Percentiles rank a stretch among this genome's conserved stretches.
phyloP scores from a whole-genome alignment of 2,329 filamentous ascomycete species.

The Peltaster fructicola region DNA sequence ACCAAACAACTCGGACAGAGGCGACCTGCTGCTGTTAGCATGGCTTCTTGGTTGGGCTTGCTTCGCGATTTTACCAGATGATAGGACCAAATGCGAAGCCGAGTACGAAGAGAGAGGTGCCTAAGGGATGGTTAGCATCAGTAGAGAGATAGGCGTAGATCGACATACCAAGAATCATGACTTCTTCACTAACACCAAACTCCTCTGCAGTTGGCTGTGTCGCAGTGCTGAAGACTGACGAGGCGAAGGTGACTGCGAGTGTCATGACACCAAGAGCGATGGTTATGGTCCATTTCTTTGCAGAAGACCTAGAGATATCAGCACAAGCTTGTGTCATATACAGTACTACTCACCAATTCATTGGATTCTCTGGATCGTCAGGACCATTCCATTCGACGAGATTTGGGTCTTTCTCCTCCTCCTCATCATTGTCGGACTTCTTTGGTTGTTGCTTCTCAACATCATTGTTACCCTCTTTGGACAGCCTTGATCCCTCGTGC shows the following conservation, averaged over 20 bases:
- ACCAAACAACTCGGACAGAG: slow-evolving; percentile 41
- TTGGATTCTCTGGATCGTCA: slow-evolving; percentile 11
- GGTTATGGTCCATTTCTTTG: slow-evolving; percentile 27
- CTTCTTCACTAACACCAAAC: slow-evolving; percentile 29
- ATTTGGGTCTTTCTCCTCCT: slow-evolving; percentile 13
- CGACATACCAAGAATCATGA: slow-evolving; percentile 32
- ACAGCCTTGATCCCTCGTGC: too few relatives aligned
- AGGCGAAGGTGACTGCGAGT: slow-evolving; percentile 32
- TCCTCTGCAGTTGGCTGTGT: slow-evolving; percentile 22
- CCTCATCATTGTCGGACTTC: too few relatives aligned
- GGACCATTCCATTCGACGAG: slow-evolving; percentile 9
- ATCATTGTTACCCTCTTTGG: too few relatives aligned
- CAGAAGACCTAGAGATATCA: slow-evolving; percentile 32
- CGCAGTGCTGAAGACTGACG: slow-evolving; percentile 28
- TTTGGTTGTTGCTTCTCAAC: too few relatives aligned
- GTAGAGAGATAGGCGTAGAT: slow-evolving; percentile 19
- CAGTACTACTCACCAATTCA: too few relatives aligned
- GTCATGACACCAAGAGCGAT: slow-evolving; percentile 25
- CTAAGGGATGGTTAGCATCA: too few relatives aligned
- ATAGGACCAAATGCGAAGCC: slow-evolving; percentile 39
- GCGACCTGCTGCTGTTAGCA: not conserved
- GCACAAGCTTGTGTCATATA: slow-evolving; percentile 26
- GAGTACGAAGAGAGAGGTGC: slow-evolving; percentile 39
- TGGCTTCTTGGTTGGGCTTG: slow-evolving; percentile 28
- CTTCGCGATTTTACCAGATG: too few relatives aligned